Base-by-base conservation (phyloP, 2,329 filamentous ascomycete species). In the Juglanconis juglandina region DNA sequence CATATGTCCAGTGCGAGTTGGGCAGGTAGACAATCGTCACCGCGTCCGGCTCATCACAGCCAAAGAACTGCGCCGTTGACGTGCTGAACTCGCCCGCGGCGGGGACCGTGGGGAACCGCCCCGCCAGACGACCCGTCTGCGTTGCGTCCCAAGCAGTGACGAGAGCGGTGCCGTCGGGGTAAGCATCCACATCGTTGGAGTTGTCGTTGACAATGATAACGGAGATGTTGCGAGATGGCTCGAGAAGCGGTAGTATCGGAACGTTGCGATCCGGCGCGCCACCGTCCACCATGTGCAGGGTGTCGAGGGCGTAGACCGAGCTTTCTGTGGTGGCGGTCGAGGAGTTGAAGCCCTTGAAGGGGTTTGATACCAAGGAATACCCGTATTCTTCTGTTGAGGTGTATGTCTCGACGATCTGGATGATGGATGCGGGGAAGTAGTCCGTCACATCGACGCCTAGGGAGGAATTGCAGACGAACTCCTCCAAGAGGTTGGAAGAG, bases 201-300 rank as follows among this genome's bases (percentile, higher is more conserved):
- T 77, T 78, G 70, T 80, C 78, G 66, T 72, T 75, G 58, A 77
- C 75, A 58, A 81, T 68, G 51, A 81, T 69, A 42, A 77, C 75
- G 61, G 75, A 72, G 24, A 80, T 65, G 48, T 66, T 66, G 17
- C 74, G 72, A 0, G 68, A 63, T 10, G 71, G 68, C 51, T 79
- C 76, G 56, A 81, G 73, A 48, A 81, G 73, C 0, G 79, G 79
- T 68, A 76, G 78, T 57, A 81, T 71, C 0, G 79, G 79, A 35
- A 77, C 75, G 65, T 79, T 80, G 64, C 80, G 78, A 32, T 69
- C 56, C 8, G 72, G 69, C 46, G 72, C 65, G n/a, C 77, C 79
- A n/a, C 79, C 79, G 63, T 81, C 79, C 30, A 74, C 76, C 32
- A 81, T 68, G 48, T 68, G 68, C 17, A 82, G 70, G 9, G 59